Evolutionary conservation across 345 rosid genomes (phyloP).

Genomic region (Camelina neglecta): DNA sequence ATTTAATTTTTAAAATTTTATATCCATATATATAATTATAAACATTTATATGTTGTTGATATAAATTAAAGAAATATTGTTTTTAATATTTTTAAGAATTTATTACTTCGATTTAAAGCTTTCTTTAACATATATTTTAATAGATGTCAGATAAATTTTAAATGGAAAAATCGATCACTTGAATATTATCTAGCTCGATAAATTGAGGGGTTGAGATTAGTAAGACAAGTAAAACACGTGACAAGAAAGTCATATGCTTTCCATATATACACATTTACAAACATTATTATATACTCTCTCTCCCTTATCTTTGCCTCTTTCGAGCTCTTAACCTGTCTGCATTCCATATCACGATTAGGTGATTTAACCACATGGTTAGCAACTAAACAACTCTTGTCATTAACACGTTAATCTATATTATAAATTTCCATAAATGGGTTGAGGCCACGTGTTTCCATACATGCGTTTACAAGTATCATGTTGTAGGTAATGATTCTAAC

Average conservation of each 20-base stretch:
- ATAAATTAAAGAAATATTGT: too few species aligned
- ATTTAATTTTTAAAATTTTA: too few species aligned
- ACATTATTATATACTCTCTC: slow-evolving; percentile 8
- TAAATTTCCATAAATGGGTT: slow-evolving; percentile 14
- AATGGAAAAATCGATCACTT: too few species aligned
- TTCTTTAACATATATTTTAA: too few species aligned
- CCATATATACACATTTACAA: slow-evolving; percentile 28
- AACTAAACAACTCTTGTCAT: slow-evolving; percentile 37
- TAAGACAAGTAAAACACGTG: not conserved
- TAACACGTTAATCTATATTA: slow-evolving; percentile 27
- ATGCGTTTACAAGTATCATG: slow-evolving; percentile 10
- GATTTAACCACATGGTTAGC: slow-evolving; percentile 41
- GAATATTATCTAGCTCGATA: too few species aligned
- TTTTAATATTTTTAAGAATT: too few species aligned
- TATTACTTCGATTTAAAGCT: too few species aligned
- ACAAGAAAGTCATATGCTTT: slow-evolving; percentile 33
- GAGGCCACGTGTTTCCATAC: slow-evolving; percentile 23
- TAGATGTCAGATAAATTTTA: too few species aligned
- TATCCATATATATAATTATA: too few species aligned
- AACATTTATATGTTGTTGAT: too few species aligned
- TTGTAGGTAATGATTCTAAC: slow-evolving; percentile 21
- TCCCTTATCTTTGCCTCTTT: slow-evolving; percentile 33
- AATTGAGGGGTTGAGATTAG: too few species aligned
- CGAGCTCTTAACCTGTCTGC: slow-evolving; percentile 42
- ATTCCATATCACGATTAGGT: slow-evolving; percentile 24